Evolutionary conservation across 345 rosid genomes (phyloP).

Genomic region (Eucalyptus cloeziana): DNA sequence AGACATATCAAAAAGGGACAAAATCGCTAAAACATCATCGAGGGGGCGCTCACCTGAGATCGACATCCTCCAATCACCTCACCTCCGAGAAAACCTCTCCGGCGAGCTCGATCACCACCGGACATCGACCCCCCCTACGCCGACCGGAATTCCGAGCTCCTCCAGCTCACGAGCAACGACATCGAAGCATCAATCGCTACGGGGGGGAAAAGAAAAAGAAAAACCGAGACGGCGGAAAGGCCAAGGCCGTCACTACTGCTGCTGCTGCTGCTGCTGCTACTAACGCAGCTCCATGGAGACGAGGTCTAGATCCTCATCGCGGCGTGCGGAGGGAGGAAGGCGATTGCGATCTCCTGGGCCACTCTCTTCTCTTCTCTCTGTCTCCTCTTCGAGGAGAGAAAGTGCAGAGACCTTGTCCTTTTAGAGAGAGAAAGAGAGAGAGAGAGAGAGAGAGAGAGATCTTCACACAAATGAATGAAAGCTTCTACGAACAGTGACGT

Average conservation of each 20-base stretch:
- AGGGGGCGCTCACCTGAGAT: neutral
- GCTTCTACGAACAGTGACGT: conserved; percentile 81
- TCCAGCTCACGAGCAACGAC: neutral
- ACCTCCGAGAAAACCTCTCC: neutral
- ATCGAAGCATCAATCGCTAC: neutral
- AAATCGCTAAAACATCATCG: neutral
- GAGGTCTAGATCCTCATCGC: conserved; percentile 7
- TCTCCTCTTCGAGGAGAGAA: conserved; percentile 14
- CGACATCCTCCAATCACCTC: neutral
- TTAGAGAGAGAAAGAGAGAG: conserved; percentile 5
- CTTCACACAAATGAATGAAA: conserved; percentile 63
- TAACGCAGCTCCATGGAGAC: neutral
- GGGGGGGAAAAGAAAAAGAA: too few species aligned
- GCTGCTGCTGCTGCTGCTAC: neutral
- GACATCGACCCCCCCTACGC: neutral
- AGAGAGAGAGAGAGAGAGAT: conserved; percentile 45
- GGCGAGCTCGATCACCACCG: neutral
- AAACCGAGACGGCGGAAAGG: neutral
- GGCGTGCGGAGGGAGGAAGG: conserved; percentile 5
- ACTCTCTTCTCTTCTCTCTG: neutral
- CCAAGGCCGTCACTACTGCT: neutral
- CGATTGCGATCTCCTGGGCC: neutral
- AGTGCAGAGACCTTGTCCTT: conserved; percentile 1
- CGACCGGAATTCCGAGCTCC: neutral
- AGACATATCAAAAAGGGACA: neutral